These are phyloP conservation scores for Ajuga reptans DNA, from an alignment of 305 asterid species.

Conservation along the genomic window DNA sequence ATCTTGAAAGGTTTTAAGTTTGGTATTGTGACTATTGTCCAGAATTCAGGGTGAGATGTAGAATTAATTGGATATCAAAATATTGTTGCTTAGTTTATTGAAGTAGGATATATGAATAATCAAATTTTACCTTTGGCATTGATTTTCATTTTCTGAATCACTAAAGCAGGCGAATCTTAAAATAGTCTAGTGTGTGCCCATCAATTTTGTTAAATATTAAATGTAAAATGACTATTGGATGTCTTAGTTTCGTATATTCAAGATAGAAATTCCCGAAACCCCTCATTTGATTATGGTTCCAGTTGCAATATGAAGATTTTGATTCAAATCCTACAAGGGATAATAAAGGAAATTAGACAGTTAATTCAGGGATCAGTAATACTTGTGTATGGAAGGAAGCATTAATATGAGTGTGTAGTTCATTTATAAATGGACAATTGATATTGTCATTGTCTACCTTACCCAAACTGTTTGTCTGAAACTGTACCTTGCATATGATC, in stretches of 20 bases:
- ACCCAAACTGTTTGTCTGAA: not conserved
- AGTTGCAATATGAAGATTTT: not conserved
- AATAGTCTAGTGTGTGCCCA: not conserved
- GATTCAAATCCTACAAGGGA: not conserved
- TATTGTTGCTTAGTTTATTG: slow-evolving; percentile 8
- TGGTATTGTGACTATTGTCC: too few species aligned
- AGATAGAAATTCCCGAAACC: not conserved
- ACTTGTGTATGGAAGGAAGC: not conserved
- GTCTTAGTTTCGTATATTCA: not conserved
- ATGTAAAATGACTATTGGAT: not conserved
- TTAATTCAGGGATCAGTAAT: not conserved
- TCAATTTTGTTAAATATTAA: not conserved
- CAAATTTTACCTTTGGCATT: not conserved
- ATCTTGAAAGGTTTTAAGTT: too few species aligned
- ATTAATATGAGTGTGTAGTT: not conserved
- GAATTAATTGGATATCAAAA: not conserved
- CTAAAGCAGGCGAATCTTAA: not conserved
- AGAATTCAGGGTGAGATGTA: too few species aligned
- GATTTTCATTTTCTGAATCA: slow-evolving; percentile 9
- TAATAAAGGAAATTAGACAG: not conserved
- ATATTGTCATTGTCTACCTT: not conserved
- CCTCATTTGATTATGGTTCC: not conserved
- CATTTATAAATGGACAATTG: not conserved
- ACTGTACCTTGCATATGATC: not conserved
- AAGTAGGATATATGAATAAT: not conserved